phyloP scores from a whole-genome alignment of 768 basidiomycete genomes.

The Russula lepida region DNA sequence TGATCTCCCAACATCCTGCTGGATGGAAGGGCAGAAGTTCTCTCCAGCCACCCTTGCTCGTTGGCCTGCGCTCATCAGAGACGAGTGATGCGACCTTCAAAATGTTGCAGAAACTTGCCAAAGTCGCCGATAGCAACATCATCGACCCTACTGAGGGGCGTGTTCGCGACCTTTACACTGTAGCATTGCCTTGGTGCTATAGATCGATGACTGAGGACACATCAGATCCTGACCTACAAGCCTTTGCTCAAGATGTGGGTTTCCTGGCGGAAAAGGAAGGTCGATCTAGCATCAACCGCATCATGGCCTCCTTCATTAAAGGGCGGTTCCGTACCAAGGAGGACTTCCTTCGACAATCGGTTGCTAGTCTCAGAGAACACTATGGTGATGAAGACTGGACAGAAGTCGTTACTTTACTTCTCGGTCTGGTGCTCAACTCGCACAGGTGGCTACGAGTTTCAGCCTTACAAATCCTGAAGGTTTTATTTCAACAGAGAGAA shows the following conservation, averaged over 20 bases:
- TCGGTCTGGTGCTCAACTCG: constrained; percentile 77
- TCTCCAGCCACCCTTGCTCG: constrained; percentile 63
- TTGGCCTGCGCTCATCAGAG: constrained; percentile 70
- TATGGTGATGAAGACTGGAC: constrained; percentile 70
- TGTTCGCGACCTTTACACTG: constrained; percentile 73
- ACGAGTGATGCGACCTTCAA: constrained; percentile 61
- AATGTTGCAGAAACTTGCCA: constrained; percentile 54
- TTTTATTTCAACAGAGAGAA: constrained; percentile 80
- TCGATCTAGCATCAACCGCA: constrained; percentile 70
- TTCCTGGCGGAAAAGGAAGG: constrained; percentile 63
- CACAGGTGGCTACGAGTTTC: constrained; percentile 77
- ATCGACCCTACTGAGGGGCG: constrained; percentile 66
- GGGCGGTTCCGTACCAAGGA: constrained; percentile 84
- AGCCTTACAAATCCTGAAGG: constrained; percentile 80
- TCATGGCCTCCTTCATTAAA: constrained; percentile 86
- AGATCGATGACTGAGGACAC: constrained; percentile 63
- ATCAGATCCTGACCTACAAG: constrained; percentile 49
- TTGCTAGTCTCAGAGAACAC: constrained; percentile 77
- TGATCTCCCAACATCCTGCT: constrained; percentile 57
- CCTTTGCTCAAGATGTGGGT: constrained; percentile 67
- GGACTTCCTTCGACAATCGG: constrained; percentile 87
- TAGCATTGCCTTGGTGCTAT: constrained; percentile 82
- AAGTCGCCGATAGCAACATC: constrained; percentile 51
- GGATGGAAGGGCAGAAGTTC: constrained; percentile 60
- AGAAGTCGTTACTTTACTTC: constrained; percentile 75